Base-by-base conservation (phyloP, 305 asterid species). In the Fraxinus ornus region DNA sequence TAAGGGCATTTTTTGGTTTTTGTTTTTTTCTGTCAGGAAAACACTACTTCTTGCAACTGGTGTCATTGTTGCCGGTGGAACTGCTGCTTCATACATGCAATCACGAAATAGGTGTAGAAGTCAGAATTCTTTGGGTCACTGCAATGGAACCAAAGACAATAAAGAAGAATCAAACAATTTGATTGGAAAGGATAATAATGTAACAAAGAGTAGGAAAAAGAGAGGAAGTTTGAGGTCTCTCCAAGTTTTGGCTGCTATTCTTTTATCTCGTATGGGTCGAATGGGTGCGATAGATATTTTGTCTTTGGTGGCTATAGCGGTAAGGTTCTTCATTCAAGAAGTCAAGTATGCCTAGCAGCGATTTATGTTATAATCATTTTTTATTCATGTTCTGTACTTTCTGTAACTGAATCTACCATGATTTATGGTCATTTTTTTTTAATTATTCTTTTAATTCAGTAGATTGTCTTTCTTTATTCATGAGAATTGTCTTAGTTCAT, bases 141-240 rank as follows among this genome's bases (percentile, higher is more conserved):
- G 88, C 78, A 91, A 93, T 87, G 95, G 94, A 80, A 86, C 76
- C 82, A 47, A 77, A 47, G 93, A 87, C 52, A 83, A 81, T 78
- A 39, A 79, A 47, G 90, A 83, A 75, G 89, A 87, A 77, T 71
- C 89, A 66, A 92, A 84, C 78, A 85, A 87, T 82, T 82, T 85
- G 78, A 83, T 26, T 75, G 93, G 89, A 79, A 90, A 85, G 41
- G 91, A 90, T 79, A 88, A 44, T 83, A 84, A 86, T 79, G 94
- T 89, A 66, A 94, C 86, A 86, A 92, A 90, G 85, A 91, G 93
- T 83, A 90, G 93, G 91, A 95, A 90, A 87, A 93, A 87, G 88
- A 90, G 90, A 89, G 99, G 97, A 86, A 93, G 92, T 85, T 88
- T 94, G 89, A 89, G 93, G 89, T 93, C 99, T 49, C 95, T 94